Conservation (phyloP, 805 yeast species). For the Metschnikowia matae region DNA sequence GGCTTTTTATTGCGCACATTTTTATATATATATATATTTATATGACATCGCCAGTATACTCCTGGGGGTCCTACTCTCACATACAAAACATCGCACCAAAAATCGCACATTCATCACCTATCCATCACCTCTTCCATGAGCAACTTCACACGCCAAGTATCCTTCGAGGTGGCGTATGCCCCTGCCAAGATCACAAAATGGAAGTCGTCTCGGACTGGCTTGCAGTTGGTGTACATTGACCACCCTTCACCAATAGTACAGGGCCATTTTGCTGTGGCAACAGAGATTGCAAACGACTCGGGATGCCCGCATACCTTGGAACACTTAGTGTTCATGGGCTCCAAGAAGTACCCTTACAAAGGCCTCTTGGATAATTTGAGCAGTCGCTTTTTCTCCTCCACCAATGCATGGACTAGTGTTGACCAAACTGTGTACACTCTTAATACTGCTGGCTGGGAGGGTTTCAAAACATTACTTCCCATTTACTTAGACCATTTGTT, state of each 20-base stretch:
- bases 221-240: conserved; percentile 71
- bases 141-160: conserved; percentile 28
- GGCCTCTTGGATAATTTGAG: conserved; percentile 87
- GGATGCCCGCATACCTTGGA: conserved; percentile 96
- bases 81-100: neutral
- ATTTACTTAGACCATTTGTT: conserved; percentile 85
- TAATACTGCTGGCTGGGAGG: conserved; percentile 94
- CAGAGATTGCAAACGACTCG: conserved; percentile 80
- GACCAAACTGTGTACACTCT: conserved; percentile 94
- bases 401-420: conserved; percentile 96
- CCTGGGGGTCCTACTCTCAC: too few relatives aligned
- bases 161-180: conserved; percentile 69
- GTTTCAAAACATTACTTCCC: conserved; percentile 78
- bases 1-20: neutral
- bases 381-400: conserved; percentile 73
- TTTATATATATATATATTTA: too few relatives aligned
- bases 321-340: conserved; percentile 93
- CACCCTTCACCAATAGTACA: conserved; percentile 83
- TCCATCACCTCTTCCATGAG: conserved; percentile 7
- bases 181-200: conserved; percentile 71
- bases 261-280: conserved; percentile 95
- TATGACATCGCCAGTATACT: too few relatives aligned
- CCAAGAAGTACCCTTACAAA: conserved; percentile 81
- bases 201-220: conserved; percentile 75
- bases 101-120: neutral